Evolutionary conservation across 352 stramenopile species (phyloP).

Genomic region (Pythium oligandrum): DNA sequence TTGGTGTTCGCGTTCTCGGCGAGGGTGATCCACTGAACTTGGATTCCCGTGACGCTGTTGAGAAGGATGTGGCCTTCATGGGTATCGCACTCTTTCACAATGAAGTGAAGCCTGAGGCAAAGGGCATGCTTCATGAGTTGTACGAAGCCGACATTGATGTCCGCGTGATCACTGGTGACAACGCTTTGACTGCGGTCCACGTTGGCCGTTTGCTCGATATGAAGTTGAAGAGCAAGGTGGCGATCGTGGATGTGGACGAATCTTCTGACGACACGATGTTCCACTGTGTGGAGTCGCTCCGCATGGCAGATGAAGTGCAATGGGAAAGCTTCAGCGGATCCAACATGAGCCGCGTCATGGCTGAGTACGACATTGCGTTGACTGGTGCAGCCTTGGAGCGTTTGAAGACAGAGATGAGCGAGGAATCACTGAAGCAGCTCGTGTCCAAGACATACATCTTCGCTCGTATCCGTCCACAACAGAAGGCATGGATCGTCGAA

Average conservation of each 20-base stretch:
- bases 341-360: conserved; percentile 18
- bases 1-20: conserved; percentile 15
- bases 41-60: conserved; percentile 24
- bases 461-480: conserved; percentile 39
- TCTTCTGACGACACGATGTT: not conserved
- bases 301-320: conserved; percentile 17
- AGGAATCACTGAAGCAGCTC: conserved; percentile 24
- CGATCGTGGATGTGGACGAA: conserved; percentile 34
- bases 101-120: conserved; percentile 48
- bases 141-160: conserved; percentile 48
- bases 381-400: conserved; percentile 37
- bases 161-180: conserved; percentile 74
- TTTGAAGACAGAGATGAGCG: conserved; percentile 15
- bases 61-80: conserved; percentile 41
- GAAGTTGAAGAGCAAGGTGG: conserved; percentile 27
- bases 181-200: conserved; percentile 29
- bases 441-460: conserved; percentile 39
- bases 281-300: conserved; percentile 28
- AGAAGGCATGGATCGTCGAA: conserved; percentile 50
- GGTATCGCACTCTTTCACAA: conserved; percentile 80
- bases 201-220: conserved; percentile 31
- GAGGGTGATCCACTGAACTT: not conserved
- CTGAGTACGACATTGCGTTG: conserved; percentile 32
- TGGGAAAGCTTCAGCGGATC: conserved; percentile 27
- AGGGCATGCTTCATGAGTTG: conserved; percentile 38